phyloP scores from a whole-genome alignment of 2,329 filamentous ascomycete species.

The Phyllosticta paracitricarpa region DNA sequence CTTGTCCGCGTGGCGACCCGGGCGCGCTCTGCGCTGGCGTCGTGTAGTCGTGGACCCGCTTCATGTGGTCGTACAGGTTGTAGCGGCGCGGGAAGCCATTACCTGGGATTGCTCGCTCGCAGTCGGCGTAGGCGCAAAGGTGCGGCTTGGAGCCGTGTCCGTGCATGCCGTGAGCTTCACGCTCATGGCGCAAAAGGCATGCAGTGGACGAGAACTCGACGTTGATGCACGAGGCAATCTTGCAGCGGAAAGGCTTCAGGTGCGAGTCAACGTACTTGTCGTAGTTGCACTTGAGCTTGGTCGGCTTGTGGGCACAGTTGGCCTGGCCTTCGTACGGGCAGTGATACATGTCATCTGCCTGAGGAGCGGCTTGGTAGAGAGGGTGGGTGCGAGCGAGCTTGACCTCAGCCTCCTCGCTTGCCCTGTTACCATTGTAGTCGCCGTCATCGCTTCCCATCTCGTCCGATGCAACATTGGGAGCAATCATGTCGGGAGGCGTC shows the following conservation, averaged over 20 bases:
- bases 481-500: slow-evolving; percentile 11
- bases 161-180: slow-evolving; percentile 91
- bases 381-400: slow-evolving; percentile 44
- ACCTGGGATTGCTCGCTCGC: slow-evolving; percentile 69
- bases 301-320: slow-evolving; percentile 80
- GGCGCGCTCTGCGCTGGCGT: slow-evolving; percentile 22
- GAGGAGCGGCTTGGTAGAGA: slow-evolving; percentile 58
- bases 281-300: slow-evolving; percentile 98
- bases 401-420: slow-evolving; percentile 26
- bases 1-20: slow-evolving; percentile 20
- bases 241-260: slow-evolving; percentile 92
- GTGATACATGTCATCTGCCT: slow-evolving; percentile 75
- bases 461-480: not conserved
- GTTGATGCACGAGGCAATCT: slow-evolving; percentile 71
- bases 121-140: slow-evolving; percentile 77
- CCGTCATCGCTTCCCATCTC: slow-evolving; percentile 19
- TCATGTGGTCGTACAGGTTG: slow-evolving; percentile 97
- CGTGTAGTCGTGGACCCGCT: slow-evolving; percentile 67
- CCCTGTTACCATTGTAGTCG: slow-evolving; percentile 3
- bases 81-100: slow-evolving; percentile 91
- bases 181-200: slow-evolving; percentile 86
- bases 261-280: slow-evolving; percentile 98
- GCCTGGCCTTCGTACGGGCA: slow-evolving; percentile 72
- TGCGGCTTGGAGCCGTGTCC: slow-evolving; percentile 85
- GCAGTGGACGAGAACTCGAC: slow-evolving; percentile 91